These are phyloP conservation scores for Pythium diclinum DNA, from an alignment of 352 stramenopile genomes.

Conservation along the genomic window DNA sequence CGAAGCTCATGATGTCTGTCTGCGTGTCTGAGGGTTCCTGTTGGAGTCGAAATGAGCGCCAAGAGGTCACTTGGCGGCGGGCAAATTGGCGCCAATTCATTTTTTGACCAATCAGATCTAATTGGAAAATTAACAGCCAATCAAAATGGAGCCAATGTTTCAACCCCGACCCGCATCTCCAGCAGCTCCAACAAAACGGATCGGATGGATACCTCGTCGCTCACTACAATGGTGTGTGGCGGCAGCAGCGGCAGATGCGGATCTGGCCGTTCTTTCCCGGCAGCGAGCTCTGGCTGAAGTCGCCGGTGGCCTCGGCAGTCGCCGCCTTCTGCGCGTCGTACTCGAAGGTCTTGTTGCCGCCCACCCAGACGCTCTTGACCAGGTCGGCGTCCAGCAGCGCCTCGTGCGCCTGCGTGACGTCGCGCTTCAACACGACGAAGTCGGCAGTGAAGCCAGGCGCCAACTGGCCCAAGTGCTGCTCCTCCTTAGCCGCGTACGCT, in stretches of 20 bases:
- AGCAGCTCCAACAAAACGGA: constrained; percentile 34
- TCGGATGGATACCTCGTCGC: background rate
- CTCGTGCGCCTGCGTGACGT: constrained; percentile 43
- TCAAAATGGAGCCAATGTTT: background rate
- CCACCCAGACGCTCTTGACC: constrained; percentile 63
- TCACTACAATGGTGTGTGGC: constrained; percentile 22
- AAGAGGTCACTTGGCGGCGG: background rate
- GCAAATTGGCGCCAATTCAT: constrained; percentile 22
- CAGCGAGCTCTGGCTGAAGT: constrained; percentile 59
- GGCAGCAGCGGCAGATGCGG: constrained; percentile 62
- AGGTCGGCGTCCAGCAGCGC: constrained; percentile 46
- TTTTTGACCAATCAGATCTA: constrained; percentile 17
- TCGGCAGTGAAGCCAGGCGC: constrained; percentile 52
- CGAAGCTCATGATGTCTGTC: constrained; percentile 45
- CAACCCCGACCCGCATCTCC: constrained; percentile 34
- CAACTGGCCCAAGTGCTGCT: constrained; percentile 51
- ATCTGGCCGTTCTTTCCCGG: constrained; percentile 73
- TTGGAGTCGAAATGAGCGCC: constrained; percentile 14
- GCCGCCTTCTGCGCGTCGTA: constrained; percentile 29
- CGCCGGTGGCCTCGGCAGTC: constrained; percentile 10
- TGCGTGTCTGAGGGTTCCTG: background rate
- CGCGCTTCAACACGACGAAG: constrained; percentile 68
- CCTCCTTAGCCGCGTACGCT: constrained; percentile 60
- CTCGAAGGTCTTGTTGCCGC: constrained; percentile 51
- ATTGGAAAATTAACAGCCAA: background rate